Conservation (phyloP, 2,329 filamentous ascomycete species). For the Dichotomopilus funicola region DNA sequence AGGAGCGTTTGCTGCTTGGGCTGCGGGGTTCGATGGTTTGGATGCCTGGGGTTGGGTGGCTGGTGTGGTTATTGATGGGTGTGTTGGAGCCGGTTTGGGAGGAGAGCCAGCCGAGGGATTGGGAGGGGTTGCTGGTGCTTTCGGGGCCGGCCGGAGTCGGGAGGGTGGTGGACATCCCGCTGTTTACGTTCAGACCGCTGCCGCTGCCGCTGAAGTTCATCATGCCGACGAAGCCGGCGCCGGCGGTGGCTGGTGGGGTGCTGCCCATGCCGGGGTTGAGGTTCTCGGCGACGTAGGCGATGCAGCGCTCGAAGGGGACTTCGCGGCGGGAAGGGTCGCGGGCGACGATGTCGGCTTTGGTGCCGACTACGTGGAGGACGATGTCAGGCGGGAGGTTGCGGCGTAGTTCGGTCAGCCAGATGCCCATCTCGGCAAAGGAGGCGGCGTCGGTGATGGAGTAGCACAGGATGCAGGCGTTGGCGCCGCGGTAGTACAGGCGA, state of each 20-base stretch:
- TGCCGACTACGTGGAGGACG: constrained; percentile 90
- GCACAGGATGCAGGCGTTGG: constrained; percentile 88
- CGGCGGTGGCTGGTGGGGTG: constrained; percentile 55
- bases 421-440: constrained; percentile 87
- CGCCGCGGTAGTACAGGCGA: constrained; percentile 90
- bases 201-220: not conserved
- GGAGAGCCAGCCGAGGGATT: not conserved
- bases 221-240: not conserved
- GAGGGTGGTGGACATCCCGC: too few relatives aligned
- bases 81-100: not conserved
- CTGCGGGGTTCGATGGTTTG: constrained; percentile 44
- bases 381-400: constrained; percentile 71
- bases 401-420: constrained; percentile 81
- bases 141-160: too few relatives aligned
- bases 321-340: constrained; percentile 71
- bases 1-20: constrained; percentile 59
- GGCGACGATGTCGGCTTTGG: constrained; percentile 84
- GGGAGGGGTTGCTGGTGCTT: too few relatives aligned
- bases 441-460: constrained; percentile 85
- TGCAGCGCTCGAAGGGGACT: constrained; percentile 91
- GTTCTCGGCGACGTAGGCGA: constrained; percentile 91
- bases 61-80: not conserved
- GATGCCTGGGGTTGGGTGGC: not conserved
- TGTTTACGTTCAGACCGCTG: not conserved
- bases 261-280: constrained; percentile 64